Evolutionary conservation across 208 protist genomes (phyloP), one percentile per base, ranked within the genome.

Genomic region (Leishmania lainsoni): DNA sequence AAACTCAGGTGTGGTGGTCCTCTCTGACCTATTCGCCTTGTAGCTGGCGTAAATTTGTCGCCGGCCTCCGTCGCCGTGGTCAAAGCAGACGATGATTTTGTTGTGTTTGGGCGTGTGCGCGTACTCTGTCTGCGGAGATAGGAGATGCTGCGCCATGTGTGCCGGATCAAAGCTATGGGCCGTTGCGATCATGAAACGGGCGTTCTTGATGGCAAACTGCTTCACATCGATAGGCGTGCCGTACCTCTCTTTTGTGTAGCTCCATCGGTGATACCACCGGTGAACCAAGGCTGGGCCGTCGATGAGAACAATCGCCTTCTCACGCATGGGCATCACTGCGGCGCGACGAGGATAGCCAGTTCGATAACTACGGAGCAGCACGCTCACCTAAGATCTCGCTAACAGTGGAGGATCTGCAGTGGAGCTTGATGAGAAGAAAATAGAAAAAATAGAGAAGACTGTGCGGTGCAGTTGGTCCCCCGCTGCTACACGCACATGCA

Each of bases 251-350:
- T 35, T 83, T 10, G 88, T 90, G 87, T 94, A 96, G 68, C 70
- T 87, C 93, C 94, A 98, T 26, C 94, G 89, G 81, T 98, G 93
- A 66, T 94, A 98, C 94, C 94, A 98, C 56, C 94, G 94, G 84
- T 98, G 93, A 61, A 96, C 86, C 52, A 96, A 54, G 14, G 94
- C 94, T 35, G 93, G 93, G 49, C 94, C 94, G 80, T 98, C 94
- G 76, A 98, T 91, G 6, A 98, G 86, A 48, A 98, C 93, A 22
- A 96, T 86, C 56, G 92, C 91, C 52, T 84, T 83, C 76, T 95
- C 89, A 14, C 94, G 90, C 29, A 91, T 20, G 32, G 87, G 75
- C 90, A 95, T 94, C 45, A 66, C 32, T 39, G 20, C 61, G n/a
- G 56, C 39, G 14, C 0, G n/a, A 32, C 26, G n/a, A 45, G 71